Evolutionary conservation across 2,329 filamentous ascomycete genomes (phyloP).

Genomic region (Fusarium circinatum): DNA sequence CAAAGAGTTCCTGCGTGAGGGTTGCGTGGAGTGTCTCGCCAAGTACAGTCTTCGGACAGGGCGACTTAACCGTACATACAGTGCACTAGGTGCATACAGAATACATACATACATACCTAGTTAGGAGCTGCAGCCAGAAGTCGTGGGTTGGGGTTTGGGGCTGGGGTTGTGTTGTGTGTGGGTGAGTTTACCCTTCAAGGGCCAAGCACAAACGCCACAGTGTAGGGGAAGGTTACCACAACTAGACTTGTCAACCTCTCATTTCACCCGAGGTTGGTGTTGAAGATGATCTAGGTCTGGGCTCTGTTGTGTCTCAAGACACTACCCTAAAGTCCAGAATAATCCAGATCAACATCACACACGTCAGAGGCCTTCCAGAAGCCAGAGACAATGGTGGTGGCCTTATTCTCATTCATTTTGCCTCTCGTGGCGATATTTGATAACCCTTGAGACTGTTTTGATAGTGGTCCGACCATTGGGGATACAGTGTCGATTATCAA

Average conservation of each 20-base stretch:
- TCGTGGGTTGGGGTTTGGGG: conserved; percentile 19
- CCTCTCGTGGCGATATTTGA: conserved; percentile 30
- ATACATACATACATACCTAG: background rate
- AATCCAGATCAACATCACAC: background rate
- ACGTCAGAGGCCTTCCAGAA: conserved; percentile 31
- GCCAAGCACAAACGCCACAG: conserved; percentile 14
- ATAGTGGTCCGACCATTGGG: conserved; percentile 25
- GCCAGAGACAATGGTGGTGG: conserved; percentile 14
- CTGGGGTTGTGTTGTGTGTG: conserved; percentile 8
- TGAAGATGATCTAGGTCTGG: conserved; percentile 14
- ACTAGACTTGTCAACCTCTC: conserved; percentile 18
- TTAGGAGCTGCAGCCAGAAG: conserved; percentile 12
- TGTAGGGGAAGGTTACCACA: conserved; percentile 1
- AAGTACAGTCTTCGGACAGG: conserved; percentile 25
- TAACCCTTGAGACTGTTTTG: conserved; percentile 6
- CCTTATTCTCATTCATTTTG: conserved; percentile 13
- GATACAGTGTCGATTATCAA: conserved; percentile 24
- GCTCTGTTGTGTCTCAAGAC: conserved; percentile 17
- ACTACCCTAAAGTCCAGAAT: conserved; percentile 24
- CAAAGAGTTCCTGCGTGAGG: conserved; percentile 39
- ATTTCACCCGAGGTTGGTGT: conserved; percentile 20
- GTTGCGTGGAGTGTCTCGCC: conserved; percentile 35
- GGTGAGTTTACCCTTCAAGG: conserved; percentile 13
- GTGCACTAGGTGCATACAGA: background rate
- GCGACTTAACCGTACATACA: conserved; percentile 19